Base-by-base conservation (phyloP, 805 yeast genomes). In the Ogataea paraovalis region DNA sequence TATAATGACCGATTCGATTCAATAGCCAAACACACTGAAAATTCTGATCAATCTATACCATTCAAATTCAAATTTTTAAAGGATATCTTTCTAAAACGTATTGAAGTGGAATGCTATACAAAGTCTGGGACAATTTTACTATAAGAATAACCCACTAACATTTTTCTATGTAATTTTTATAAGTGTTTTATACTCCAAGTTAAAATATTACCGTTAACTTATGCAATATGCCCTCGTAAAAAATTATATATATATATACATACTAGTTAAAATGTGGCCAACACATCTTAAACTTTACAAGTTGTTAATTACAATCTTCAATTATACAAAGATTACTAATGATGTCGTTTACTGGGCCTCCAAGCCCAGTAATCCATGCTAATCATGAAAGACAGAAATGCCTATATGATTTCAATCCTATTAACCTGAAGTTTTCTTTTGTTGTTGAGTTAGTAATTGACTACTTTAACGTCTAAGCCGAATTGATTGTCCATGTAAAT, bases 1-100 rank as follows among this genome's bases (percentile, higher is more conserved):
- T 46, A 74, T 75, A 59, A 77, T 80, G 85, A 79, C 71, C 81
- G 85, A 81, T 71, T 80, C 85, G 85, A 77, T 58, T 59, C 62
- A 55, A 58, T 64, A 57, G 81, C 82, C 83, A 79, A 79, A 76
- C 80, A 76, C 79, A 70, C 71, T 79, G 84, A 78, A 79, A 79
- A 77, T 77, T 79, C 85, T 80, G 84, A 80, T 50, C 54, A 42
- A 42, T 42, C 40, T 50, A 50, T 46, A 34, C 28, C 33, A 13
- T 43, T 40, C 27, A 16, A 34, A 3, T 34, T 5, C 7, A 12
- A 12, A 10, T 12, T 30, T 34, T 16, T 10, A 7, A 7, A 25
- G 10, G 28, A 25, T 7, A 25, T n/a, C n/a, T n/a, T n/a, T n/a
- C n/a, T n/a, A n/a, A n/a, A n/a, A n/a, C n/a, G n/a, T n/a, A n/a